phyloP scores from a whole-genome alignment of 495 filamentous ascomycete genomes.

The Penicillium fimorum region DNA sequence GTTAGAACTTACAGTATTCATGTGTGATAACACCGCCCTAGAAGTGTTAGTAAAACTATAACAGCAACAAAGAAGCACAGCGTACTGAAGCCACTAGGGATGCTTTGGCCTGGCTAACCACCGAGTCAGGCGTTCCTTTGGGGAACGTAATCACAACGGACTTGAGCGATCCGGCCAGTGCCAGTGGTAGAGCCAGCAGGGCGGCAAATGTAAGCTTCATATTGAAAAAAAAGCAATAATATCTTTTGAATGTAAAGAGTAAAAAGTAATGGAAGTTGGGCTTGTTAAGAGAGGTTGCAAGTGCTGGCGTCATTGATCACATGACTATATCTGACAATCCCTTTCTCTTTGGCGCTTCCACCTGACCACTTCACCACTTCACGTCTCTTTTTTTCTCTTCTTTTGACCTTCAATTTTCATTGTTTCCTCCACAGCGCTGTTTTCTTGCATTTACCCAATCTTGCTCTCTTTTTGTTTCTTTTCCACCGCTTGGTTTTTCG shows the following conservation, averaged over 20 bases:
- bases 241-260: not conserved
- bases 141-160: constrained; percentile 78
- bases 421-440: constrained; percentile 11
- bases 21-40: constrained; percentile 47
- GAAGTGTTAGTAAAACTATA: constrained; percentile 4
- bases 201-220: constrained; percentile 58
- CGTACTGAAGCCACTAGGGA: constrained; percentile 67
- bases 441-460: constrained; percentile 4
- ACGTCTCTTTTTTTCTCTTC: not conserved
- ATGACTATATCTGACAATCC: constrained; percentile 22
- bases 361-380: not conserved
- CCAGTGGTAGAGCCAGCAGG: constrained; percentile 54
- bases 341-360: constrained; percentile 6
- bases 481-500: not conserved
- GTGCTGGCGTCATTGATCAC: constrained; percentile 31
- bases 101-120: constrained; percentile 68
- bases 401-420: constrained; percentile 4
- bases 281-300: not conserved
- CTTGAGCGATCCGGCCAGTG: constrained; percentile 60
- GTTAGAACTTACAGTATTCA: constrained; percentile 50
- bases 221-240: constrained; percentile 16
- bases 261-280: not conserved
- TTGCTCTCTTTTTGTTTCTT: not conserved
- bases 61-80: constrained; percentile 8
- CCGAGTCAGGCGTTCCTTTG: constrained; percentile 63